Percentiles rank a stretch among this genome's conserved stretches.
Conservation (phyloP, 2,329 filamentous ascomycete species). For the Fusarium mundagurra region DNA sequence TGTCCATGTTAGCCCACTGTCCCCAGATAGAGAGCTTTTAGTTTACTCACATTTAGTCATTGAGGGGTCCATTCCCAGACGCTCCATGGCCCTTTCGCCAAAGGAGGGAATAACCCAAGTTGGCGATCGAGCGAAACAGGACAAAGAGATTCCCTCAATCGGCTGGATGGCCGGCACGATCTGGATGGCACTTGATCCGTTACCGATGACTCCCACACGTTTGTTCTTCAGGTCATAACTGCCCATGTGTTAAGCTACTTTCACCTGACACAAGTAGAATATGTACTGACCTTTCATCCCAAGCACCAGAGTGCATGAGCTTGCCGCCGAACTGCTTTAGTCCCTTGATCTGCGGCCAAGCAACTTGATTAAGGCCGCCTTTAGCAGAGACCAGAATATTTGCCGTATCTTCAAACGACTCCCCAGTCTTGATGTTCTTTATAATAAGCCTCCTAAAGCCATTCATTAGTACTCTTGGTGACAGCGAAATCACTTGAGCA, state of each 20-base stretch:
- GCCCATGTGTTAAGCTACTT: not conserved
- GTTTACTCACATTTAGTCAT: not conserved
- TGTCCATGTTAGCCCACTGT: not conserved
- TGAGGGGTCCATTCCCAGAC: not conserved
- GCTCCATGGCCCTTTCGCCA: not conserved
- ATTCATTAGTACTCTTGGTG: not conserved
- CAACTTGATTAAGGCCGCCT: not conserved
- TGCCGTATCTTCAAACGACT: not conserved
- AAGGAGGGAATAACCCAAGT: not conserved
- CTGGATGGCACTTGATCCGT: not conserved
- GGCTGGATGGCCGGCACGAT: not conserved
- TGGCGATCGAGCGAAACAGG: not conserved
- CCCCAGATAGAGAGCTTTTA: fast-evolving
- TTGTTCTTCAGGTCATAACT: not conserved
- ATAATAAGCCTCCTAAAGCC: not conserved
- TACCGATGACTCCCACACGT: not conserved
- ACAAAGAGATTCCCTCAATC: no score
- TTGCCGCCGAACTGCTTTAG: not conserved
- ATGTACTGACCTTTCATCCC: not conserved
- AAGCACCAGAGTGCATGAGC: not conserved
- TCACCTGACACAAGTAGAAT: fast-evolving
- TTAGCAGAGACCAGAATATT: not conserved
- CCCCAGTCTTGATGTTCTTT: not conserved
- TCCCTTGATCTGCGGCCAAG: not conserved
- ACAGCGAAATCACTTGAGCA: fast-evolving